A percentile compares a stretch with the other conserved stretches of the same genome.
These are phyloP conservation scores for Butyriboletus loyo DNA, from an alignment of 768 basidiomycete species.

Conservation along the genomic window DNA sequence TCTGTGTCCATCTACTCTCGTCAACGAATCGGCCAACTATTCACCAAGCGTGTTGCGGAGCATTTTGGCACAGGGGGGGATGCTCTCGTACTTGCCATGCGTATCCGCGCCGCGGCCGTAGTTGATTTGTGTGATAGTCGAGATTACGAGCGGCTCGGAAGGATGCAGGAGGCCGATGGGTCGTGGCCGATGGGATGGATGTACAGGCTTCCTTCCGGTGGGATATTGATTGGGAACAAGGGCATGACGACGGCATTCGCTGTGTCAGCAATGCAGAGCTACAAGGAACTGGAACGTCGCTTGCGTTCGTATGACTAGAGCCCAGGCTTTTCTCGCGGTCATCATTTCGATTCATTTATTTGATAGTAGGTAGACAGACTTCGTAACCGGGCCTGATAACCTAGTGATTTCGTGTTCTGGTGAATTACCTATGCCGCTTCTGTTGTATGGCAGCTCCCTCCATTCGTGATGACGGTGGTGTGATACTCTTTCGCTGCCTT, in stretches of 20 bases:
- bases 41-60: slow-evolving; percentile 15
- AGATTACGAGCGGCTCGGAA: neutral
- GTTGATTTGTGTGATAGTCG: too few species aligned
- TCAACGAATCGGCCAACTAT: slow-evolving; percentile 8
- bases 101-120: neutral
- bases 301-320: slow-evolving; percentile 15
- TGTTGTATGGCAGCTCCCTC: too few species aligned
- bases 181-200: neutral
- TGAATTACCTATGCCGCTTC: too few species aligned
- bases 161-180: too few species aligned
- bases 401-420: too few species aligned
- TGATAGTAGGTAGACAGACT: too few species aligned
- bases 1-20: slow-evolving; percentile 17
- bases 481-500: too few species aligned
- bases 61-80: slow-evolving; percentile 4
- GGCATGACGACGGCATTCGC: too few species aligned
- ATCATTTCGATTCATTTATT: too few species aligned
- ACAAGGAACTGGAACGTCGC: slow-evolving; percentile 10
- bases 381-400: too few species aligned
- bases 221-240: too few species aligned
- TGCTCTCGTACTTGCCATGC: slow-evolving; percentile 18
- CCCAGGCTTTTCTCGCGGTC: neutral
- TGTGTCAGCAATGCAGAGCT: slow-evolving; percentile 7
- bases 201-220: neutral
- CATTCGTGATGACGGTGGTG: too few species aligned